Base-by-base conservation (phyloP, 2,329 filamentous ascomycete species). In the Didymosphaeria variabile region DNA sequence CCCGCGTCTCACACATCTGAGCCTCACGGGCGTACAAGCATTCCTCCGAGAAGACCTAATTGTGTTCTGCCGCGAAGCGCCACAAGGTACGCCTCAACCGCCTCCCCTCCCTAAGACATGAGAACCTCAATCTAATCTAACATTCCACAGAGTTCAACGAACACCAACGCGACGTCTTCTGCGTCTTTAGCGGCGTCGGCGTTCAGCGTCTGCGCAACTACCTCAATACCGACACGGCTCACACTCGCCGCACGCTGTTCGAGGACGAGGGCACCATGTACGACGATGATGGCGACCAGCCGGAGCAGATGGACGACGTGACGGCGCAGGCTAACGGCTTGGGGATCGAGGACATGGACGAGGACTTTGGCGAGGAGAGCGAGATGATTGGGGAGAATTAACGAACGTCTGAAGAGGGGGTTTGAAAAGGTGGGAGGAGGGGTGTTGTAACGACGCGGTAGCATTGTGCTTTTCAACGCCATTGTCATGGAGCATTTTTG, bases 111-210 rank as follows among this genome's bases (percentile, higher is more conserved):
- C 23, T 29, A 29, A 29, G 6, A 4, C 4, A 36, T 57, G 7
- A 19, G 4, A 34, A 9, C 31, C 5, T 17, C 13, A 31, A 23
- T n/a, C 58, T 58, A 29, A 60, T 36, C 15, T 59, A 9, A 58
- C 17, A 40, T 34, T 8, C 9, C 13, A 32, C 58, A 89, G 95
- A 98, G 79, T 99, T 99, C 76, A 98, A 94, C 19, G 91, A 94
- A 50, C 93, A 97, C 74, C 95, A 99, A 77, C 89, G 95, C 64
- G 90, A 94, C 55, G 93, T 98, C 8, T 99, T 99, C 76, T 99
- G 95, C 74, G 95, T 99, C 57, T 99, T 99, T 78, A 97, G 94
- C 1, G 94, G 95, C 6, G 86, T 87, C 29, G 94, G 94, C 58
- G 94, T 99, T 1, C 83, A 83, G 45, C 87, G 87, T 44, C 87